phyloP scores from a whole-genome alignment of 352 stramenopile genomes.

The Globisporangium cylindrosporum region DNA sequence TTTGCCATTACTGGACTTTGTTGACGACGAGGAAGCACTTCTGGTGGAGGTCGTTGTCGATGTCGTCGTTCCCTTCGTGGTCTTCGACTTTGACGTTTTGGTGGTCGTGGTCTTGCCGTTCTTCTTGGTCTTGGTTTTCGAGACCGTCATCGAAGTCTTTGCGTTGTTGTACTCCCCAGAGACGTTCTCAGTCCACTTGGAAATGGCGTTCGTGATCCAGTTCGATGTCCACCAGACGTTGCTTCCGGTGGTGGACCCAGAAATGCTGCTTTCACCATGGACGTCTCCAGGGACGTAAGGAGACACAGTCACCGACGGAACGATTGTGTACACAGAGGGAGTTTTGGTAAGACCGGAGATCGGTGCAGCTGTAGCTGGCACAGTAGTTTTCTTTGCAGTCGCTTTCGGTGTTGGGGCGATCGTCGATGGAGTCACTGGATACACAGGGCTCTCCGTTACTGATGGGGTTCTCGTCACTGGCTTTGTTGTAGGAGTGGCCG shows the following conservation, averaged over 20 bases:
- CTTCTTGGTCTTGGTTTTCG: slow-evolving; percentile 2
- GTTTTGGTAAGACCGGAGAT: neutral
- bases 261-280: slow-evolving; percentile 21
- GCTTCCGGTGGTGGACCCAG: slow-evolving; percentile 13
- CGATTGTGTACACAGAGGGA: neutral
- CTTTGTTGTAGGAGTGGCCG: neutral
- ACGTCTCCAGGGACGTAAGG: slow-evolving; percentile 30
- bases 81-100: neutral
- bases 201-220: slow-evolving; percentile 6
- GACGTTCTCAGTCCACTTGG: slow-evolving; percentile 10
- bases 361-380: neutral
- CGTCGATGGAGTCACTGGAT: slow-evolving; percentile 1
- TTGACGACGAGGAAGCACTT: neutral
- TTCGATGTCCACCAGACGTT: slow-evolving; percentile 24
- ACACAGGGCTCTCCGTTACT: neutral
- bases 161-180: slow-evolving; percentile 4
- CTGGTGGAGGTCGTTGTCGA: neutral
- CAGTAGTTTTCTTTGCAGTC: neutral
- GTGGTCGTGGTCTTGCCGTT: neutral
- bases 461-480: neutral
- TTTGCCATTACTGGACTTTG: slow-evolving; percentile 3
- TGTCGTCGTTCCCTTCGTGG: neutral
- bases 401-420: slow-evolving; percentile 2
- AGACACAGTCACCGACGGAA: slow-evolving; percentile 3
- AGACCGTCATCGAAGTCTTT: slow-evolving; percentile 7